phyloP scores from a whole-genome alignment of 2,329 filamentous ascomycete species.

The Lojkania enalia region DNA sequence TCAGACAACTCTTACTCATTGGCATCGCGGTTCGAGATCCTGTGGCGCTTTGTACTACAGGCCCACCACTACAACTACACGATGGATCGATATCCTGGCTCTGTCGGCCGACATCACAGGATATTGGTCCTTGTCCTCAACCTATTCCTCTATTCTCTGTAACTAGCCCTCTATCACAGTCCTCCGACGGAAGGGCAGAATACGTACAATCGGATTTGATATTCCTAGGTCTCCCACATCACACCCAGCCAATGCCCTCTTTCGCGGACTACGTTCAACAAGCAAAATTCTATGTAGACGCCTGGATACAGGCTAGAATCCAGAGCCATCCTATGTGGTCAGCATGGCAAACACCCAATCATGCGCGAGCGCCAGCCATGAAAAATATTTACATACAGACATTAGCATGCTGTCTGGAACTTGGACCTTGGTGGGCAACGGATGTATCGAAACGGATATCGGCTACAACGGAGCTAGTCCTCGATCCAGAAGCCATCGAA shows the following conservation, averaged over 20 bases:
- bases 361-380: constrained; percentile 43
- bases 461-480: background rate
- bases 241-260: constrained; percentile 29
- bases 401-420: constrained; percentile 46
- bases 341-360: constrained; percentile 28
- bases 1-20: constrained; percentile 46
- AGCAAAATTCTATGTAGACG: constrained; percentile 39
- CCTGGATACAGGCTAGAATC: constrained; percentile 36
- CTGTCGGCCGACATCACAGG: constrained; percentile 31
- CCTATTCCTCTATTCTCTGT: constrained; percentile 20
- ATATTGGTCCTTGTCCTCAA: constrained; percentile 15
- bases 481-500: constrained; percentile 26
- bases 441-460: constrained; percentile 31
- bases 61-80: constrained; percentile 35
- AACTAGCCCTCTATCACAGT: constrained; percentile 26
- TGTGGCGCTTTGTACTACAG: constrained; percentile 45
- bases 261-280: constrained; percentile 33
- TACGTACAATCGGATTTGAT: constrained; percentile 46
- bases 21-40: constrained; percentile 48
- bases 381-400: constrained; percentile 49
- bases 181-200: constrained; percentile 41
- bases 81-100: constrained; percentile 41
- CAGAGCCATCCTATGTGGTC: constrained; percentile 29
- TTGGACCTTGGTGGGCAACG: constrained; percentile 45
- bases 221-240: constrained; percentile 42